phyloP scores from a whole-genome alignment of 768 basidiomycete species.

The Lyophyllum atratum region DNA sequence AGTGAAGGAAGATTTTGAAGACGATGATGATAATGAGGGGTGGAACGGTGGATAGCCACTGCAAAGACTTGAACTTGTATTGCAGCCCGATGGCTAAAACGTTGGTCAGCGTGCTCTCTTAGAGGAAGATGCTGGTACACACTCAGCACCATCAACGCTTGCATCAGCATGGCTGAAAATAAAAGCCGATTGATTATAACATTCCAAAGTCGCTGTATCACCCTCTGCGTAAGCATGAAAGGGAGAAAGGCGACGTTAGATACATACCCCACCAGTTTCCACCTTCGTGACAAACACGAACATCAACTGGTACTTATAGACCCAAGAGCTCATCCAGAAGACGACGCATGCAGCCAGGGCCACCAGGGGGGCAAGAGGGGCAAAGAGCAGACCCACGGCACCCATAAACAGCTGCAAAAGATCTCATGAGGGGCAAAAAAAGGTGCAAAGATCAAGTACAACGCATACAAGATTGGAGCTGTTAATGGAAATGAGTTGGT shows the following conservation, averaged over 20 bases:
- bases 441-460: slow-evolving; percentile 1
- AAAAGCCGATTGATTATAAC: slow-evolving; percentile 85
- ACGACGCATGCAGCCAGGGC: slow-evolving; percentile 76
- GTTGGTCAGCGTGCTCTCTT: slow-evolving; percentile 11
- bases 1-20: slow-evolving; percentile 84
- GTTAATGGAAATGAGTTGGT: neutral
- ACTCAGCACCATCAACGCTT: slow-evolving; percentile 82
- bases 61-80: slow-evolving; percentile 63
- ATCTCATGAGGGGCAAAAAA: slow-evolving; percentile 5
- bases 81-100: slow-evolving; percentile 78
- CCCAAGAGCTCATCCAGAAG: slow-evolving; percentile 84
- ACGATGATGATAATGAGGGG: slow-evolving; percentile 72
- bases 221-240: neutral
- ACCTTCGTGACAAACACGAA: slow-evolving; percentile 86
- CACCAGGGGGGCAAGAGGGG: slow-evolving; percentile 90
- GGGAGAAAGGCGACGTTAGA: neutral
- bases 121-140: slow-evolving; percentile 30
- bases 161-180: slow-evolving; percentile 79
- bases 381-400: slow-evolving; percentile 87
- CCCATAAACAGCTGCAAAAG: slow-evolving; percentile 71
- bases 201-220: slow-evolving; percentile 83
- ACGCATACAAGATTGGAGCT: neutral
- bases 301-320: slow-evolving; percentile 96
- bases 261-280: slow-evolving; percentile 87
- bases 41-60: slow-evolving; percentile 76